phyloP scores from a whole-genome alignment of 768 basidiomycete genomes.

The Russula vinacea region DNA sequence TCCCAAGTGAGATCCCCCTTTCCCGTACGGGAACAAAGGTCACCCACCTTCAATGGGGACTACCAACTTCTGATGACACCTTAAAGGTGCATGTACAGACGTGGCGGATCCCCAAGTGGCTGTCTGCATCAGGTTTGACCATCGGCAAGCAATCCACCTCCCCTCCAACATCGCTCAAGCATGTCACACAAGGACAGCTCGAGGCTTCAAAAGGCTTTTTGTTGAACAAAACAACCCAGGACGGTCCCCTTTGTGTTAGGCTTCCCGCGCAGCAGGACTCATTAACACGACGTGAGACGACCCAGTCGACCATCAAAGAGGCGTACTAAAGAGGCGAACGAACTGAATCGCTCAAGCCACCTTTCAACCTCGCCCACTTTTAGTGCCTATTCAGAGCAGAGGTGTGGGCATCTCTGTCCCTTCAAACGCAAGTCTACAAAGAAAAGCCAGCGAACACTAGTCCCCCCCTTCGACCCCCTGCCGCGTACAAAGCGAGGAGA shows the following conservation, averaged over 20 bases:
- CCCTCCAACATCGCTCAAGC: slow-evolving; percentile 31
- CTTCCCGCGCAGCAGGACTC: slow-evolving; percentile 9
- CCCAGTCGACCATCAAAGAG: slow-evolving; percentile 12
- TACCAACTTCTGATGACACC: slow-evolving; percentile 5
- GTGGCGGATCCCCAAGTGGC: slow-evolving; percentile 37
- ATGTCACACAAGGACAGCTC: slow-evolving; percentile 28
- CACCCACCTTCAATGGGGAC: slow-evolving; percentile 34
- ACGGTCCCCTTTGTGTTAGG: slow-evolving; percentile 31
- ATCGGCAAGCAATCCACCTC: slow-evolving; percentile 42
- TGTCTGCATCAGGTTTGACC: slow-evolving; percentile 38
- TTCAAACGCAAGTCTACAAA: too few relatives aligned
- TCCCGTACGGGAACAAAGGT: slow-evolving; percentile 34
- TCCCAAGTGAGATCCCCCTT: slow-evolving; percentile 39
- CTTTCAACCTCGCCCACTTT: slow-evolving; percentile 18
- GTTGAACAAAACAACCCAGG: too few relatives aligned
- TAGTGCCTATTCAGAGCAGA: too few relatives aligned
- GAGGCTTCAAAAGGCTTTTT: slow-evolving; percentile 29
- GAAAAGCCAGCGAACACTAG: too few relatives aligned
- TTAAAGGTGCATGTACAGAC: neutral
- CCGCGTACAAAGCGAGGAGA: neutral
- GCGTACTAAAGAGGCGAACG: slow-evolving; percentile 21
- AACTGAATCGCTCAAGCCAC: neutral
- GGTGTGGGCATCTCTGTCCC: too few relatives aligned
- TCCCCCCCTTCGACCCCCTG: too few relatives aligned
- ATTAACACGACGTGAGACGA: slow-evolving; percentile 11